A percentile compares a stretch with the other conserved stretches of the same genome.
These are phyloP conservation scores for Beauveria scarabaeidicola DNA, from an alignment of 2,329 filamentous ascomycete genomes.

Conservation along the genomic window DNA sequence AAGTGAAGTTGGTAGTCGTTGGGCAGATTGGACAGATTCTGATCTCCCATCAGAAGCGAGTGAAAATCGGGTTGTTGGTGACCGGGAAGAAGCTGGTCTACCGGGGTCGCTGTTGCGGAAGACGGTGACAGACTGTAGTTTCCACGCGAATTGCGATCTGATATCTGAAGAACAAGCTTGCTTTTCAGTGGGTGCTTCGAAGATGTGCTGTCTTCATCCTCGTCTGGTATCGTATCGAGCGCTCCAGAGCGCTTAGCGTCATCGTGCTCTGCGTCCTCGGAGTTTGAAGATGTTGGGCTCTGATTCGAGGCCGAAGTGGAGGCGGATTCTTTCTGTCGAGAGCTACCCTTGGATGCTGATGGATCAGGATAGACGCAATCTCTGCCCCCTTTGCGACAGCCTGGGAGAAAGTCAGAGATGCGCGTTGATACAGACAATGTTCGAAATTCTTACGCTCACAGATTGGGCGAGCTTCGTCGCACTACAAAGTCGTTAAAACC, in stretches of 20 bases:
- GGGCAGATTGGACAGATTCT: constrained; percentile 51
- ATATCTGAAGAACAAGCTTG: constrained; percentile 36
- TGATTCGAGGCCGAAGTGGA: constrained; percentile 27
- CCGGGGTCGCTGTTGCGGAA: constrained; percentile 31
- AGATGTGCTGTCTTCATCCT: constrained; percentile 33
- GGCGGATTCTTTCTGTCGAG: constrained; percentile 31
- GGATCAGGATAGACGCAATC: constrained; percentile 85
- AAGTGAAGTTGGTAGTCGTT: constrained; percentile 71
- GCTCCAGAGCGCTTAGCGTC: constrained; percentile 22
- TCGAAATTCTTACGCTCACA: constrained; percentile 59
- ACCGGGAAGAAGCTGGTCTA: neutral
- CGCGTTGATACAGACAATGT: constrained; percentile 8
- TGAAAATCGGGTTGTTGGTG: constrained; percentile 19
- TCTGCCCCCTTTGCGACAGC: constrained; percentile 84
- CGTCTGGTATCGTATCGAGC: constrained; percentile 47
- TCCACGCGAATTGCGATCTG: constrained; percentile 46
- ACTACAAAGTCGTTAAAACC: constrained; percentile 43
- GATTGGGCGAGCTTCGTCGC: constrained; percentile 78
- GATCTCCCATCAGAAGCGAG: constrained; percentile 4
- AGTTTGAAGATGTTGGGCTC: constrained; percentile 45
- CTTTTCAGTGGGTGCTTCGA: constrained; percentile 18
- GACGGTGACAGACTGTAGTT: constrained; percentile 46
- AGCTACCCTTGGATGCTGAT: constrained; percentile 34
- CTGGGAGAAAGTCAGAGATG: constrained; percentile 35
- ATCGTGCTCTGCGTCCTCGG: constrained; percentile 34